Conservation (phyloP, 108 stramenopile genomes). For the Pseudonitzschia pungens region DNA sequence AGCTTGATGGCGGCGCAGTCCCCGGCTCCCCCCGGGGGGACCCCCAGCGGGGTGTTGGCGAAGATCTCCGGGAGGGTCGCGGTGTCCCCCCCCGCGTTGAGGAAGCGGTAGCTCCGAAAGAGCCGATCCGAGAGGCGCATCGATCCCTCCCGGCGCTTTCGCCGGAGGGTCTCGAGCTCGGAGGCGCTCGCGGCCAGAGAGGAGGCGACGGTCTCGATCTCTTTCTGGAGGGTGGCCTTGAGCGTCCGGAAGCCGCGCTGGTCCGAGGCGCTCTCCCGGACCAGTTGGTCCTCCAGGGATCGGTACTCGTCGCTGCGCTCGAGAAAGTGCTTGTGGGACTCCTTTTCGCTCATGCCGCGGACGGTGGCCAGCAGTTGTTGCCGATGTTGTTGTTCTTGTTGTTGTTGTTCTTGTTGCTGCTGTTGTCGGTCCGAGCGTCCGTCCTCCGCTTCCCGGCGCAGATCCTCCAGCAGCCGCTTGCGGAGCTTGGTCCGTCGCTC, state of each 20-base stretch:
- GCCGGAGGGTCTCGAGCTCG: slow-evolving; percentile 7
- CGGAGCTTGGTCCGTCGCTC: slow-evolving; percentile 14
- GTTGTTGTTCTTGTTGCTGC: not conserved
- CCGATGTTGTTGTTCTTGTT: not conserved
- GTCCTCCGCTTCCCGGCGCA: not conserved
- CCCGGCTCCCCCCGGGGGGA: slow-evolving; percentile 19
- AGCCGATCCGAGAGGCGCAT: slow-evolving; percentile 1
- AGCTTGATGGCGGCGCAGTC: slow-evolving; percentile 33
- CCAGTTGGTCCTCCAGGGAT: slow-evolving; percentile 19
- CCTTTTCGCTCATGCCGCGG: not conserved
- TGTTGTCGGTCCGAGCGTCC: not conserved
- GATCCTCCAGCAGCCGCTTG: not conserved
- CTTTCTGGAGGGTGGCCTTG: not conserved
- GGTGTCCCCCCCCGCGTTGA: slow-evolving; percentile 17
- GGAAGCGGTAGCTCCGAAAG: slow-evolving; percentile 21
- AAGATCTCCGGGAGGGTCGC: no score
- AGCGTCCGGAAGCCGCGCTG: slow-evolving; percentile 19
- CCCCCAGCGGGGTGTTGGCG: slow-evolving; percentile 15
- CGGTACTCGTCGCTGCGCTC: slow-evolving; percentile 7
- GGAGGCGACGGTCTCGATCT: not conserved
- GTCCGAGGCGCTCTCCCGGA: slow-evolving; percentile 13
- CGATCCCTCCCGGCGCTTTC: slow-evolving; percentile 12
- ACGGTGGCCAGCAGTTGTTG: not conserved
- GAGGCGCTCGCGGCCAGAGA: not conserved
- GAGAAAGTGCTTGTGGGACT: not conserved